Evolutionary conservation across 2,329 filamentous ascomycete genomes (phyloP).

Genomic region (Colletotrichum theobromicola): DNA sequence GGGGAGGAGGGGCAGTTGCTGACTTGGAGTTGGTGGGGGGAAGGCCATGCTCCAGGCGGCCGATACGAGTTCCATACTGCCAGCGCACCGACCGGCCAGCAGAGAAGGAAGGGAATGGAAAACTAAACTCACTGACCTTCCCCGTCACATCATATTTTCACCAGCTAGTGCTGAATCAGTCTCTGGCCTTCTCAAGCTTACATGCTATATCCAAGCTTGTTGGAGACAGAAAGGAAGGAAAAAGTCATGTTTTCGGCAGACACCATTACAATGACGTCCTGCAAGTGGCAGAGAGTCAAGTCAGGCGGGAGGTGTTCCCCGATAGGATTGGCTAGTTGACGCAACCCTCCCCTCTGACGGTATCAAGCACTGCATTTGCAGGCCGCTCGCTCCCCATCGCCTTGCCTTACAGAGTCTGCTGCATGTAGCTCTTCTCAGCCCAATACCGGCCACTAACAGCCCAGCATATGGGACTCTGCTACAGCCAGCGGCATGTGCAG

Average conservation of each 20-base stretch:
- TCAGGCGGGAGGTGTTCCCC: conserved; percentile 13
- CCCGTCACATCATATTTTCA: background rate
- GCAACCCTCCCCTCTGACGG: background rate
- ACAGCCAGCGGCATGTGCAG: conserved; percentile 10
- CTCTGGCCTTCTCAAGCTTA: background rate
- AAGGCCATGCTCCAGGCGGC: background rate
- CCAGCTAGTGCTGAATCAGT: conserved; percentile 6
- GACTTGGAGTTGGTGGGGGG: background rate
- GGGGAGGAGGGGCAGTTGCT: background rate
- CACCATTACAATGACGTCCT: conserved; percentile 16
- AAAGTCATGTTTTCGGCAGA: conserved; percentile 4
- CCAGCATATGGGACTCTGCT: background rate
- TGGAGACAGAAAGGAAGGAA: background rate
- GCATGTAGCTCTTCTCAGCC: conserved; percentile 15
- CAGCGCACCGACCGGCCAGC: background rate
- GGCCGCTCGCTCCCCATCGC: background rate
- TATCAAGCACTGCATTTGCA: conserved; percentile 8
- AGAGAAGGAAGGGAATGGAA: background rate
- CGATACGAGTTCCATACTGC: background rate
- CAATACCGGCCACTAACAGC: conserved; percentile 9
- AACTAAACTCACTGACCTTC: background rate
- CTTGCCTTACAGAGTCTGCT: background rate
- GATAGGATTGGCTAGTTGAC: conserved; percentile 11
- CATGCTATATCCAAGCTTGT: background rate
- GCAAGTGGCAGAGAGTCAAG: conserved; percentile 18